Percentiles rank a stretch among this genome's conserved stretches.
phyloP scores from a whole-genome alignment of 495 filamentous ascomycete genomes.

The Penicillium waksmanii region DNA sequence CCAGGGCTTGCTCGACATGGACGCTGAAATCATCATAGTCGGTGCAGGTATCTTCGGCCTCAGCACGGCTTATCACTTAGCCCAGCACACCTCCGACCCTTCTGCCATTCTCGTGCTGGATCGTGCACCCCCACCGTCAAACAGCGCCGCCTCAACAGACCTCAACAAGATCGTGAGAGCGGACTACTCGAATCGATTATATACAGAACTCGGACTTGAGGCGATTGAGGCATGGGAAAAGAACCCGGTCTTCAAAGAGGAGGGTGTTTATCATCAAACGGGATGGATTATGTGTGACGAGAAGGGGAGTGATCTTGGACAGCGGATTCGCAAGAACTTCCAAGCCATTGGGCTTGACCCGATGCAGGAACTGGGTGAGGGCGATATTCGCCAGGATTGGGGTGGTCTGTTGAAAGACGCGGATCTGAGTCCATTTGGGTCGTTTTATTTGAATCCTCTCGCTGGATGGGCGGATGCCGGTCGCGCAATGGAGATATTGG shows the following conservation, averaged over 20 bases:
- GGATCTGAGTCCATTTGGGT: slow-evolving; percentile 29
- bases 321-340: slow-evolving; percentile 40
- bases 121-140: slow-evolving; percentile 33
- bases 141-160: slow-evolving; percentile 35
- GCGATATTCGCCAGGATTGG: slow-evolving; percentile 34
- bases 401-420: slow-evolving; percentile 34
- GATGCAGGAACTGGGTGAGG: slow-evolving; percentile 30
- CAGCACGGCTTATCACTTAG: slow-evolving; percentile 48
- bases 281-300: slow-evolving; percentile 45
- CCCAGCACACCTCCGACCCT: slow-evolving; percentile 22
- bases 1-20: slow-evolving; percentile 1
- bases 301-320: slow-evolving; percentile 30
- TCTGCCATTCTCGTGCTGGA: slow-evolving; percentile 40
- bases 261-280: slow-evolving; percentile 31
- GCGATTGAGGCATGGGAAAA: slow-evolving; percentile 34
- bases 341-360: slow-evolving; percentile 19
- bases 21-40: slow-evolving; percentile 39
- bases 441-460: slow-evolving; percentile 41
- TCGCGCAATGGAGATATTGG: slow-evolving; percentile 36
- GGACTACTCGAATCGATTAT: slow-evolving; percentile 38
- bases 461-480: slow-evolving; percentile 48
- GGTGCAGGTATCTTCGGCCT: slow-evolving; percentile 51
- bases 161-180: slow-evolving; percentile 42
- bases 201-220: slow-evolving; percentile 37
- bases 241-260: slow-evolving; percentile 27